Evolutionary conservation across 768 basidiomycete species (phyloP).

Genomic region (Flagelloscypha sp.): DNA sequence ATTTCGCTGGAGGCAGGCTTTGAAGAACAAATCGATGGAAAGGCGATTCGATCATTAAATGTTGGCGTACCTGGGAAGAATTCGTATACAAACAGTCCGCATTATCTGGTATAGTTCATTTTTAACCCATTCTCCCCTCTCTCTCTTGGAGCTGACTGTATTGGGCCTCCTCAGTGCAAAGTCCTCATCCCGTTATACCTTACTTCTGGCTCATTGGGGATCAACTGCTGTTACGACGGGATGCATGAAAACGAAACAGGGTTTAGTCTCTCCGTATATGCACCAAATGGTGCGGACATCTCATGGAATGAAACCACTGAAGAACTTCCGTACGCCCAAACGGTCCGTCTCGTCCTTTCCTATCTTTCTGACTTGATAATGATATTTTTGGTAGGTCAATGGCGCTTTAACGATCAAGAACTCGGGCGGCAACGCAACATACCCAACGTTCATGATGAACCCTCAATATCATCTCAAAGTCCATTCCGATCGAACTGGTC

Average conservation of each 20-base stretch:
- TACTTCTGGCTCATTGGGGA: constrained; percentile 34
- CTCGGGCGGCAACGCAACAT: constrained; percentile 76
- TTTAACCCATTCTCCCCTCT: background rate
- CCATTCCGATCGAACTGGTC: constrained; percentile 23
- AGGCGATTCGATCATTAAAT: too few relatives aligned
- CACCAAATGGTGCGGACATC: constrained; percentile 26
- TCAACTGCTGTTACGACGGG: constrained; percentile 68
- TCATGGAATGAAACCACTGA: constrained; percentile 39
- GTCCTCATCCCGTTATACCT: constrained; percentile 26
- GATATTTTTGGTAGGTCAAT: constrained; percentile 34
- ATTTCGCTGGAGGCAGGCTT: constrained; percentile 52
- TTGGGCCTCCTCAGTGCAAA: constrained; percentile 18
- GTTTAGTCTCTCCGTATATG: constrained; percentile 61
- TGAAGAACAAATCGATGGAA: too few relatives aligned
- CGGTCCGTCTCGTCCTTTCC: constrained; percentile 16
- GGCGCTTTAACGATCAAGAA: constrained; percentile 60
- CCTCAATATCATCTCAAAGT: constrained; percentile 78
- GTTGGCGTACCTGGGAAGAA: constrained; percentile 26
- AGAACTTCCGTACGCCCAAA: constrained; percentile 33
- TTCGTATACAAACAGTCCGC: constrained; percentile 47
- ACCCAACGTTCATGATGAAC: constrained; percentile 81
- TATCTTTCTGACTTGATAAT: background rate
- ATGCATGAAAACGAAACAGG: constrained; percentile 47
- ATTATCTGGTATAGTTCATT: constrained; percentile 31
- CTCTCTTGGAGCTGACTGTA: background rate